Evolutionary conservation across 2,329 filamentous ascomycete species (phyloP).

Genomic region (Fusarium proliferatum): DNA sequence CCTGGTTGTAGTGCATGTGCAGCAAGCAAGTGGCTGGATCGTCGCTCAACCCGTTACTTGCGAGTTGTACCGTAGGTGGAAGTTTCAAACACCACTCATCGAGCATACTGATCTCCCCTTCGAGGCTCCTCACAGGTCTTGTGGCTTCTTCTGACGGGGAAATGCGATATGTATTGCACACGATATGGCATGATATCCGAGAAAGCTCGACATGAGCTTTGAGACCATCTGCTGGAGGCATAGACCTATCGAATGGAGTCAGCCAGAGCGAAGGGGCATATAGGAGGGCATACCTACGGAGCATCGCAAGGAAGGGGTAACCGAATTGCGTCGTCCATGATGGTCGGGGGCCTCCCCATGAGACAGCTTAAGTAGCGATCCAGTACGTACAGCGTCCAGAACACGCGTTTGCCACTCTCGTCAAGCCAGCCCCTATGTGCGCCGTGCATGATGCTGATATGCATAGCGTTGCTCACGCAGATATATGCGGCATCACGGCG

Average conservation of each 20-base stretch:
- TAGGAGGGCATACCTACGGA: constrained; percentile 50
- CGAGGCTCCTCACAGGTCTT: constrained; percentile 49
- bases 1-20: constrained; percentile 62
- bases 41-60: constrained; percentile 48
- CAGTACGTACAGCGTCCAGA: constrained; percentile 65
- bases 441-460: constrained; percentile 61
- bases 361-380: constrained; percentile 62
- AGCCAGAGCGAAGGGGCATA: not conserved
- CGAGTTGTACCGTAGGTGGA: constrained; percentile 53
- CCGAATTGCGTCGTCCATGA: constrained; percentile 60
- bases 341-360: constrained; percentile 60
- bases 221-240: constrained; percentile 58
- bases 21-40: constrained; percentile 58
- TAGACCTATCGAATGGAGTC: constrained; percentile 45
- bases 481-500: constrained; percentile 61
- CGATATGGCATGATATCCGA: constrained; percentile 60
- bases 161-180: constrained; percentile 59
- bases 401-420: constrained; percentile 58
- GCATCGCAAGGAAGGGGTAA: constrained; percentile 54
- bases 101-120: constrained; percentile 56
- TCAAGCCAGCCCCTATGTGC: constrained; percentile 57
- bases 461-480: constrained; percentile 59
- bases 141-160: constrained; percentile 46
- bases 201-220: constrained; percentile 59
- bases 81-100: constrained; percentile 54